Evolutionary conservation across 768 basidiomycete species (phyloP), one percentile per base, ranked within the genome.

Genomic region (Basidioascus undulatus): DNA sequence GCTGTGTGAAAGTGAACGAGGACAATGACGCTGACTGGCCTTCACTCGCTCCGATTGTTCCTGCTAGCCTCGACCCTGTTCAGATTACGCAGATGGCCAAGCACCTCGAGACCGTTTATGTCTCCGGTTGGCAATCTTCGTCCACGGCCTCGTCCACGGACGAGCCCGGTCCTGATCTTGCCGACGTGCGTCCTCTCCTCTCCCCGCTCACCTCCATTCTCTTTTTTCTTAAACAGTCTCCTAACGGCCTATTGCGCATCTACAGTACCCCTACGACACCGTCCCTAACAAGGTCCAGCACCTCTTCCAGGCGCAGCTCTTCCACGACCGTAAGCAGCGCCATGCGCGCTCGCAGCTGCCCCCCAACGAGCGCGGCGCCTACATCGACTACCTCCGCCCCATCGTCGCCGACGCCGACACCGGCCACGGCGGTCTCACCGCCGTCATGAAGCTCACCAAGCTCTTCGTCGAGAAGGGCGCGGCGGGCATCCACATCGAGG

Each of bases 281-380:
- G 89, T 96, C 1, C 92, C 92, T 2, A 83, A 82, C 68, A 94
- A 94, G 66, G 92, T 96, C 47, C 83, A 94, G 57, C 92, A 96
- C 48, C 68, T 96, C 40, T 96, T 96, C 71, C 71, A 77, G 67
- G 89, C 92, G 0, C 92, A 96, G 57, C 73, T 96, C 32, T 96
- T 96, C 74, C 92, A 98, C 57, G 92, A 98, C 62, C 76, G 89
- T 48, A 96, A 92, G 60, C 89, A 96, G 57, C 74, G 72, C 41
- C 79, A 84, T 55, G 70, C 64, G 6, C 77, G 83, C 19, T 71
- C 76, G 1, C 63, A 54, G 46, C 56, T 87, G 63, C 63, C 74
- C 20, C 72, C 78, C 12, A 64, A 67, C 21, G 71, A 83, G 55
- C 72, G 79, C 42, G 65, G 71, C 3, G 76, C 77, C 0, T 56